These are phyloP conservation scores for Neonectria hederae DNA, from an alignment of 2,329 filamentous ascomycete species.

Conservation along the genomic window DNA sequence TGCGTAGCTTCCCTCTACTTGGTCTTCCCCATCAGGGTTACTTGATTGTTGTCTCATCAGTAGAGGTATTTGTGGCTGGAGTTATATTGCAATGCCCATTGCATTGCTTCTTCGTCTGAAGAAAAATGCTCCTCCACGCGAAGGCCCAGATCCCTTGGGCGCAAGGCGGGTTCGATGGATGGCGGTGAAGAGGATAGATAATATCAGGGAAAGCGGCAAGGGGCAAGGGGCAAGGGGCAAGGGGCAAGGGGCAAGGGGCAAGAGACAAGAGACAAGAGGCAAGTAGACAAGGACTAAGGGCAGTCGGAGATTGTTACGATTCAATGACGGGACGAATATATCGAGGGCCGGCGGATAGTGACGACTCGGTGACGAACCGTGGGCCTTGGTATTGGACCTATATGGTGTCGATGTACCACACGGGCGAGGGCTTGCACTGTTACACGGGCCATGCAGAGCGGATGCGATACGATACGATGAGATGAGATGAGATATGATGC, in stretches of 20 bases:
- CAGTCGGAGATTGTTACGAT: neutral
- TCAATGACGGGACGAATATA: neutral
- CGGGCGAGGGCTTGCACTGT: neutral
- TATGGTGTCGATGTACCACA: neutral
- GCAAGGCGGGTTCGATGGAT: constrained; percentile 1
- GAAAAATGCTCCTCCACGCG: neutral
- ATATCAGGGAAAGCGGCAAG: neutral
- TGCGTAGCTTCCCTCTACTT: neutral
- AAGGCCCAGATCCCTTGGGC: neutral
- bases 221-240: too few species aligned
- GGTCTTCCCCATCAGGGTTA: neutral
- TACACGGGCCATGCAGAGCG: neutral
- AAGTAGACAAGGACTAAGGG: neutral
- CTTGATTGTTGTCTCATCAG: neutral
- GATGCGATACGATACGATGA: constrained; percentile 4
- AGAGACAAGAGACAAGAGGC: neutral
- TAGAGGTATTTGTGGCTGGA: neutral
- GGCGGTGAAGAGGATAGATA: constrained; percentile 14
- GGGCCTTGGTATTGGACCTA: neutral
- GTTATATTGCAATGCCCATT: neutral
- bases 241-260: neutral
- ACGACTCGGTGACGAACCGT: neutral
- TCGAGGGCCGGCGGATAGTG: neutral
- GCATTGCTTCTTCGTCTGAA: constrained; percentile 3
- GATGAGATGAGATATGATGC: neutral